phyloP scores from a whole-genome alignment of 805 yeast genomes.

The Yarrowia deformans region DNA sequence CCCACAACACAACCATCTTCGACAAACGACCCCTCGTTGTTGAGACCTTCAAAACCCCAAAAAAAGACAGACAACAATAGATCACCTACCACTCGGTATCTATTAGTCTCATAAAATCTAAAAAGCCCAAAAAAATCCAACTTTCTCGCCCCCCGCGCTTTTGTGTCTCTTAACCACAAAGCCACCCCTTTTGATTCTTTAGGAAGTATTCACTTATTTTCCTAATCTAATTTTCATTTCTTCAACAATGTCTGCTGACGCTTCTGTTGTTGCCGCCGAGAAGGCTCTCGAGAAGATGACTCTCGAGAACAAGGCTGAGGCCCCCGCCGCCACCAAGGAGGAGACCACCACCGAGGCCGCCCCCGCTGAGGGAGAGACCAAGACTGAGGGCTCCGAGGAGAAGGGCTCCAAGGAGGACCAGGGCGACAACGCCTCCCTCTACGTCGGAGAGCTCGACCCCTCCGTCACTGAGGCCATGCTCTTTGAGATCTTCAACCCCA shows the following conservation, averaged over 20 bases:
- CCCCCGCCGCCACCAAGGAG: slow-evolving; percentile 45
- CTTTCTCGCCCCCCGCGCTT: slow-evolving; percentile 31
- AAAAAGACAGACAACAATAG: slow-evolving; percentile 38
- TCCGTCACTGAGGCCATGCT: slow-evolving; percentile 91
- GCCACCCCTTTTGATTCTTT: slow-evolving; percentile 10
- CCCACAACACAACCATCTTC: slow-evolving; percentile 39
- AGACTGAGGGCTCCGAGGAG: slow-evolving; percentile 57
- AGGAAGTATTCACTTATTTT: slow-evolving; percentile 31
- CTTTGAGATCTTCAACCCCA: slow-evolving; percentile 91
- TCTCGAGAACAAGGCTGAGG: slow-evolving; percentile 44
- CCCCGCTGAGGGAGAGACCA: slow-evolving; percentile 64
- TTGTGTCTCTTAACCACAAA: slow-evolving; percentile 36
- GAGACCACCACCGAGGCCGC: slow-evolving; percentile 48
- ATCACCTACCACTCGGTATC: slow-evolving; percentile 35
- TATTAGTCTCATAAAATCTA: slow-evolving; percentile 16
- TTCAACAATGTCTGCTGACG: slow-evolving; percentile 48
- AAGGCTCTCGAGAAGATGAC: slow-evolving; percentile 51
- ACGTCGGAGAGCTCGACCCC: slow-evolving; percentile 96
- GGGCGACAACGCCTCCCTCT: slow-evolving; percentile 75
- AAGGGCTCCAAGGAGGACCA: slow-evolving; percentile 43
- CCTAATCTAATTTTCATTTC: slow-evolving; percentile 24
- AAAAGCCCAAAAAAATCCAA: slow-evolving; percentile 32
- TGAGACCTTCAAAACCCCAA: slow-evolving; percentile 36
- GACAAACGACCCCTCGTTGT: slow-evolving; percentile 38
- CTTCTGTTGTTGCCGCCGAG: slow-evolving; percentile 51